Evolutionary conservation across 1,139 yeast genomes (phyloP), one percentile per base, ranked within the genome.

Genomic region (Debaryomycetaceae sp.): DNA sequence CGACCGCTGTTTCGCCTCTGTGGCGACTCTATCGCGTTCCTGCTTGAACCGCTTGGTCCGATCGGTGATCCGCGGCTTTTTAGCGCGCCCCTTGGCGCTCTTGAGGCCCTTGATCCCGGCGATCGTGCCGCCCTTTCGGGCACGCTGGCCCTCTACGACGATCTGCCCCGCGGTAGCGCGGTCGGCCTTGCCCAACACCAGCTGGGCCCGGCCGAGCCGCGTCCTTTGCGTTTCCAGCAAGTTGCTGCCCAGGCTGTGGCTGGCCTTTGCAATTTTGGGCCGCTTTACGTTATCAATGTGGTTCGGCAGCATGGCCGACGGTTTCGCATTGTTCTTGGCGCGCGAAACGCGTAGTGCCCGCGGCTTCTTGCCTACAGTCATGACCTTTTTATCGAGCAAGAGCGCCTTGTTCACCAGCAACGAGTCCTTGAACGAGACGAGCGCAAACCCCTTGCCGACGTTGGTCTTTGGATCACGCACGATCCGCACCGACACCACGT

Each of bases 391-490:
- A 50, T 87, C 72, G 37, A 85, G 59, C 37, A 85, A 53, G 34
- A 92, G 56, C 1, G 96, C 96, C 48, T 82, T 81, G 39, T 79
- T 77, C 11, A 92, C 95, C 23, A 79, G 67, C 34, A 78, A 70
- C 16, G 87, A 60, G 53, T 87, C 95, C 37, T 67, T 71, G 58
- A 87, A 92, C 55, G 90, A 97, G 21, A 92, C 86, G 51, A 86
- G 82, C 4, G 95, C 98, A 60, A 92, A 87, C 4, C 99, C 99
- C 57, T 90, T 92, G 41, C 98, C 99, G 37, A 90, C 64, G 45
- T 92, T 90, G 18, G 97, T 90, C 55, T 83, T 83, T 13, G 94
- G 59, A 51, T 92, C 98, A 48, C 99, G 75, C 22, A 92, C 73
- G 30, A 92, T 68, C 50, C 99, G 73, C 16, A 87, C 96, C 37